Evolutionary conservation across 495 filamentous ascomycete species (phyloP), one percentile per base, ranked within the genome.

Genomic region (Aspergillus homomorphus): DNA sequence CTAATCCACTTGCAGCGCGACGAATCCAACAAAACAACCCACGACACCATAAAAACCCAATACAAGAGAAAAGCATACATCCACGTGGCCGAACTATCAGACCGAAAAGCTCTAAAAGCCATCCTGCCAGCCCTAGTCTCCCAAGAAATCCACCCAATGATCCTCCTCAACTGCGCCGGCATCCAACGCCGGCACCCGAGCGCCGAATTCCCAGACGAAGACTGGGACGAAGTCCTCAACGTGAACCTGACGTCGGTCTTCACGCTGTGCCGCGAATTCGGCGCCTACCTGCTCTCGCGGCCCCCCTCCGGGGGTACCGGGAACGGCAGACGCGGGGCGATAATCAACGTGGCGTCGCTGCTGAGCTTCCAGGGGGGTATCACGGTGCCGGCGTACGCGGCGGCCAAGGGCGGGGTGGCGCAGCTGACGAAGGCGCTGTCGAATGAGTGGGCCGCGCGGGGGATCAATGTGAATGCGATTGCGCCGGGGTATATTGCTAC

Each of bases 321-420:
- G n/a, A n/a, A n/a, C 6, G 84, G 85, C 14, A 83, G 84, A 3
- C 75, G 82, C 14, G 92, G 92, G 2, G 82, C 81, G 53, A 89
- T 96, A 66, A 88, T 97, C 76, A 97, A 96, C 73, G 82, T 95
- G 61, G 91, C 87, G 5, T 89, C 84, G 0, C 80, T 96, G 12
- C 82, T 96, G 0, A 87, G 87, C 42, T 97, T 95, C 82, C 92
- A 96, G 66, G 92, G 93, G 51, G 92, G 93, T 0, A 77, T 96
- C 44, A 96, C 88, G 0, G 90, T 96, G 0, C 91, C 93, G 0
- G 93, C 92, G 2, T 96, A 96, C 73, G 87, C 92, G 12, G 91
- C 93, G 0, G 86, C 84, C 63, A 96, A 96, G 72, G 92, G 91
- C 23, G 92, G 89, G 4, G 84, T 97, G 1, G 84, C 85, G 18